Conservation (phyloP, 1,284 basidiomycete genomes). For the Schizopora paradoxa region DNA sequence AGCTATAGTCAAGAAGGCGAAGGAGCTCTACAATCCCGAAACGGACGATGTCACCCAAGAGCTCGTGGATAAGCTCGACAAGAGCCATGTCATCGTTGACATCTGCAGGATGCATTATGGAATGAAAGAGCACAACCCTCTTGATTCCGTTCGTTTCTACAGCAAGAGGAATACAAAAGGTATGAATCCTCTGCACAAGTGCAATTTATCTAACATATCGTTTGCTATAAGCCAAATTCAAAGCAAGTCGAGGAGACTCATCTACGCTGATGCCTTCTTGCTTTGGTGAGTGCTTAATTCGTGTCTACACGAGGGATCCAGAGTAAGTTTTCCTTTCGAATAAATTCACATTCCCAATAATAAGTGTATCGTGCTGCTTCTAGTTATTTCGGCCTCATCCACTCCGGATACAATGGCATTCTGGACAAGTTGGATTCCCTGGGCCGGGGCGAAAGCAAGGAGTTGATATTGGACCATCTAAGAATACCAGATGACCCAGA, state of each 20-base stretch:
- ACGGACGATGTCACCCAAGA: conserved; percentile 23
- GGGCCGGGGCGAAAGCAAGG: conserved; percentile 5
- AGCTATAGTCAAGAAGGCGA: conserved; percentile 48
- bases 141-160: conserved; percentile 67
- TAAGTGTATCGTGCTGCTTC: conserved; percentile 11
- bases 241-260: conserved; percentile 50
- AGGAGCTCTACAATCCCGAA: conserved; percentile 22
- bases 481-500: conserved; percentile 9
- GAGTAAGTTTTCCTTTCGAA: conserved; percentile 32
- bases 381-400: conserved; percentile 52
- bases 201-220: not conserved
- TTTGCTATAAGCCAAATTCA: conserved; percentile 15
- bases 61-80: conserved; percentile 33
- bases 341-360: not conserved
- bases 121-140: conserved; percentile 63
- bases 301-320: conserved; percentile 62
- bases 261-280: conserved; percentile 54
- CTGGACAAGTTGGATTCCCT: conserved; percentile 29
- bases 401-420: conserved; percentile 59
- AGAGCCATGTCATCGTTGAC: conserved; percentile 58
- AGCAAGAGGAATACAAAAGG: conserved; percentile 58
- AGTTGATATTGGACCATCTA: conserved; percentile 5
- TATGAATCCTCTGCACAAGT: conserved; percentile 23
- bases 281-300: conserved; percentile 60
- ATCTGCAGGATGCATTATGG: conserved; percentile 65